Evolutionary conservation across 164 flowering plant species (phyloP).

Genomic region (Umbilicus rupestris): DNA sequence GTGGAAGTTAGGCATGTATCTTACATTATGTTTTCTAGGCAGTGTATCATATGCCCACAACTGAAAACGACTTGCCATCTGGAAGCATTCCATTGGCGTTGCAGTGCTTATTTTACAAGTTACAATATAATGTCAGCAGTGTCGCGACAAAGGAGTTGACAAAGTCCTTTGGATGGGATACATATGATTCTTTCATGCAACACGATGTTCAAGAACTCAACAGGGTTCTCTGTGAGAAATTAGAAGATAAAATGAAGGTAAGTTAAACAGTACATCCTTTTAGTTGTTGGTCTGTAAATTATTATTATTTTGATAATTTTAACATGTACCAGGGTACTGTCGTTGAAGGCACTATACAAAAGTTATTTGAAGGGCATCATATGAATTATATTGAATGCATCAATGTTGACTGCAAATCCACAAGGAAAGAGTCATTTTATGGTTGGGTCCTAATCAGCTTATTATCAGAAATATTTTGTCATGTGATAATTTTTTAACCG

Average conservation of each 20-base stretch:
- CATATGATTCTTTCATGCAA: constrained; percentile 94
- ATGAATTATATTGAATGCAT: constrained; percentile 95
- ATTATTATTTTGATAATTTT: constrained; percentile 2
- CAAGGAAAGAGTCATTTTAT: constrained; percentile 90
- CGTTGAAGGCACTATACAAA: constrained; percentile 89
- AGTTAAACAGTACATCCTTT: neutral
- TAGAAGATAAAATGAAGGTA: constrained; percentile 96
- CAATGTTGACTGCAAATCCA: constrained; percentile 88
- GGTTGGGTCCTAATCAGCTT: constrained; percentile 29
- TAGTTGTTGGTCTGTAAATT: neutral
- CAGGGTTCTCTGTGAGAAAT: constrained; percentile 82
- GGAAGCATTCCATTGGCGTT: constrained; percentile 12
- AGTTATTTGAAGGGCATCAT: constrained; percentile 90
- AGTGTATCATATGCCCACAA: constrained; percentile 14
- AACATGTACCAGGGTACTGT: constrained; percentile 64
- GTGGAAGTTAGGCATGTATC: neutral
- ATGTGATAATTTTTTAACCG: neutral
- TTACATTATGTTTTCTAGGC: constrained; percentile 3
- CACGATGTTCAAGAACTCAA: constrained; percentile 97
- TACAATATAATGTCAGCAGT: constrained; percentile 4
- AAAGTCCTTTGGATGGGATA: constrained; percentile 96
- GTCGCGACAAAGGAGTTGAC: constrained; percentile 19
- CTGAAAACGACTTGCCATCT: constrained; percentile 10
- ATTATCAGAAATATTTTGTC: neutral
- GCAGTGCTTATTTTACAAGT: constrained; percentile 13